A percentile compares a stretch with the other conserved stretches of the same genome.
phyloP scores from a whole-genome alignment of 768 basidiomycete genomes.

The Russula emetica region DNA sequence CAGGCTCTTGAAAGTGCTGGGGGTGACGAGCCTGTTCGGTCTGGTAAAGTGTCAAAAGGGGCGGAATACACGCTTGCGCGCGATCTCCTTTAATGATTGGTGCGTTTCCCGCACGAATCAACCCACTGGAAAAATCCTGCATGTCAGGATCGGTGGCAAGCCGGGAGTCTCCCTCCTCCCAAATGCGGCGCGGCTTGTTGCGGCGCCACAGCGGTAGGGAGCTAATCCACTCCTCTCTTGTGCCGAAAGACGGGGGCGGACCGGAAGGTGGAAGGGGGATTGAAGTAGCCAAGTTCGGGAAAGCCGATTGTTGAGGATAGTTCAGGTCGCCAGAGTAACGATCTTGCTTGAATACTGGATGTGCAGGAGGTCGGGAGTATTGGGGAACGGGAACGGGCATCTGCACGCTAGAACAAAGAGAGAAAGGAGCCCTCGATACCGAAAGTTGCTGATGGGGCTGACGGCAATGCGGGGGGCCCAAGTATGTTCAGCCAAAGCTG shows the following conservation, averaged over 20 bases:
- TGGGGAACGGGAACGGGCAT: conserved; percentile 86
- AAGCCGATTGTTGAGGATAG: conserved; percentile 40
- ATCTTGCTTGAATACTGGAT: conserved; percentile 60
- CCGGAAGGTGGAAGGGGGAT: conserved; percentile 57
- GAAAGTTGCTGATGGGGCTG: conserved; percentile 30
- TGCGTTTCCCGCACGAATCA: conserved; percentile 73
- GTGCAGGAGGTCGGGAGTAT: conserved; percentile 52
- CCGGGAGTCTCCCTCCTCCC: conserved; percentile 49
- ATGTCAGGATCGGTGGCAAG: conserved; percentile 32
- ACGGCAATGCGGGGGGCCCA: conserved; percentile 39
- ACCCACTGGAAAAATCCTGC: conserved; percentile 70
- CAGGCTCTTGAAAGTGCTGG: conserved; percentile 26
- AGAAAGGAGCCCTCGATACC: conserved; percentile 26
- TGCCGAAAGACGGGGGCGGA: conserved; percentile 59
- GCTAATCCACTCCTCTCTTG: conserved; percentile 69
- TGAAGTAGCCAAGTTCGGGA: conserved; percentile 52
- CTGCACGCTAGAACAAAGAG: conserved; percentile 46
- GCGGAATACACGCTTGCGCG: conserved; percentile 85
- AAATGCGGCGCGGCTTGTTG: conserved; percentile 60
- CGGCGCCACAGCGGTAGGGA: conserved; percentile 70
- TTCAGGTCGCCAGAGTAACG: conserved; percentile 39
- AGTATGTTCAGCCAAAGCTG: conserved; percentile 37
- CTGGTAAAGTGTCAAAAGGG: conserved; percentile 41
- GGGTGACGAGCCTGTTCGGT: conserved; percentile 9
- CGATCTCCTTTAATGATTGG: conserved; percentile 78